Base-by-base conservation (phyloP, 805 yeast species). In the Candida ipomoeae region DNA sequence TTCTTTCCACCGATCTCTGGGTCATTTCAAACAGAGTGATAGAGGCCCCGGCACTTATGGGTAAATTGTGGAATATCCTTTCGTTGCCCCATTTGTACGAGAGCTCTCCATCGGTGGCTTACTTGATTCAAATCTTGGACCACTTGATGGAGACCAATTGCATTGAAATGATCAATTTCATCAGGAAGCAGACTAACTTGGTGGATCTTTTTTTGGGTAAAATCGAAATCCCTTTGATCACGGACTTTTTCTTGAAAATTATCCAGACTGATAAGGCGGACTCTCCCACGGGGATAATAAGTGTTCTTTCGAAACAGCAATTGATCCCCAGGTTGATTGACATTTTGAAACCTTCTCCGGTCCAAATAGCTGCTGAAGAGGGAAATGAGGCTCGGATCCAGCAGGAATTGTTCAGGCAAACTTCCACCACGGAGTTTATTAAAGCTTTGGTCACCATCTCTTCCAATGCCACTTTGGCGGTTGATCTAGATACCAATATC, bases 251-350 rank as follows among this genome's bases (percentile, higher is more conserved):
- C 50, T 73, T 94, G 50, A 87, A 92, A 64, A 84, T 94, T 18
- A 87, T 94, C 31, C 90, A 96, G 44, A 88, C 97, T 0, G 99
- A 94, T 69, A 91, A 89, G 67, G 86, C 92, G 2, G 96, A 89
- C 58, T 75, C 81, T 43, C 88, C 96, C 15, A 89, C 96, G 1
- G 97, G 96, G 8, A 83, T 94, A 18, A 81, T 92, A 49, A 89
- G 87, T 34, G 74, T 82, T 14, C 74, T 94, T 53, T 83, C 87
- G 54, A 78, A 77, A 41, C 97, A 92, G 64, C 68, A 77, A 31
- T 73, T 94, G 53, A 84, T 94, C 33, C 84, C 90, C 6, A 80
- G 83, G 54, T 73, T 94, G 55, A 73, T 94, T 34, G 79, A 82
- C 14, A 84, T 82, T 54, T 73, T 94, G 57, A 83, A 82, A 29